A percentile compares a stretch with the other conserved stretches of the same genome.
These are phyloP conservation scores for Fusarium chaquense DNA, from an alignment of 2,329 filamentous ascomycete species.

Conservation along the genomic window DNA sequence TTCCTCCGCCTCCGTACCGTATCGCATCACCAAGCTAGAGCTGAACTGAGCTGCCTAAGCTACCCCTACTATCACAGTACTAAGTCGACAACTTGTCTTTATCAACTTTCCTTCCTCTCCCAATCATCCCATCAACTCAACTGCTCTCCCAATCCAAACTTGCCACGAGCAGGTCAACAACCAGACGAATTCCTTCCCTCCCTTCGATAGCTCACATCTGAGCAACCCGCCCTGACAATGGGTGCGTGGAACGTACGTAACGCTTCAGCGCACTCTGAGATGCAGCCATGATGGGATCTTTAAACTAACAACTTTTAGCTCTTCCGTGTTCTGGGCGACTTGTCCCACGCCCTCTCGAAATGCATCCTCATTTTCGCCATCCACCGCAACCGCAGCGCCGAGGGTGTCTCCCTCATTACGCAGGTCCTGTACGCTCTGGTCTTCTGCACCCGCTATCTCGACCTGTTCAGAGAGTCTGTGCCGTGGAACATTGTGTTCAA, in stretches of 20 bases:
- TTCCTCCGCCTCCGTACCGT: slow-evolving; percentile 29
- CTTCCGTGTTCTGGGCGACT: slow-evolving; percentile 84
- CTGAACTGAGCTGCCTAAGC: slow-evolving; percentile 26
- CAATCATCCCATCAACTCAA: neutral
- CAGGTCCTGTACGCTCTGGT: slow-evolving; percentile 89
- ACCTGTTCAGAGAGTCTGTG: slow-evolving; percentile 73
- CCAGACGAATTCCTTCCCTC: slow-evolving; percentile 13
- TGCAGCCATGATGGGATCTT: neutral
- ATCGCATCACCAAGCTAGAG: slow-evolving; percentile 36
- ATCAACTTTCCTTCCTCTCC: slow-evolving; percentile 3
- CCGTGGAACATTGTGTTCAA: slow-evolving; percentile 86
- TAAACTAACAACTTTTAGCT: slow-evolving; percentile 54
- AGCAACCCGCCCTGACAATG: slow-evolving; percentile 50
- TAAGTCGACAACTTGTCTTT: slow-evolving; percentile 28
- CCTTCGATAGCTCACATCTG: slow-evolving; percentile 22
- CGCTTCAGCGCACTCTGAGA: neutral
- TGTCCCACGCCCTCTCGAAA: slow-evolving; percentile 88
- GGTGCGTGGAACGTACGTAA: slow-evolving; percentile 55
- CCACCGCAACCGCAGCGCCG: slow-evolving; percentile 86
- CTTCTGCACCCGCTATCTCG: slow-evolving; percentile 87
- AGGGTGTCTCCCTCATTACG: slow-evolving; percentile 92
- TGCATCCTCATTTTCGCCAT: slow-evolving; percentile 92
- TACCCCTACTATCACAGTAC: neutral
- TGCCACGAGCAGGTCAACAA: slow-evolving; percentile 32
- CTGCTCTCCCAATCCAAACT: neutral